Evolutionary conservation across 805 yeast species (phyloP).

Genomic region (Candida maris): DNA sequence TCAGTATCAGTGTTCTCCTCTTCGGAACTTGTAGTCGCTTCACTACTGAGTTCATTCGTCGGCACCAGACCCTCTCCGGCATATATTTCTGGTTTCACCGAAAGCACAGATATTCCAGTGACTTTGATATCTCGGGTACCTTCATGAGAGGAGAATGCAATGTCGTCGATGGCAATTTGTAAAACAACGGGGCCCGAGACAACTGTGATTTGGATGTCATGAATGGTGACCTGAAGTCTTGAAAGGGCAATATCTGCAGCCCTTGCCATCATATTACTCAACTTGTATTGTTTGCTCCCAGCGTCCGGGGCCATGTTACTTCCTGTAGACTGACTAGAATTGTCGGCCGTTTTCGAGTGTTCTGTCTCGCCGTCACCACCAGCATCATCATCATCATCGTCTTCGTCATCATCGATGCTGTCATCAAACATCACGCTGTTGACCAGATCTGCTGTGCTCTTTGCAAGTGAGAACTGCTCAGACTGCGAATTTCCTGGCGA

Average conservation of each 20-base stretch:
- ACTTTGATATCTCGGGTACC: conserved; percentile 43
- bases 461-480: conserved; percentile 51
- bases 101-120: conserved; percentile 37
- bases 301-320: conserved; percentile 1
- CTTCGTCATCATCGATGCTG: conserved; percentile 32
- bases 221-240: conserved; percentile 50
- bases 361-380: conserved; percentile 10
- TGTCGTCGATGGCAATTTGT: conserved; percentile 32
- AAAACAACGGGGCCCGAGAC: conserved; percentile 42
- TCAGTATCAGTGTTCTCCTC: conserved; percentile 26
- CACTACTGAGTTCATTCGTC: conserved; percentile 5
- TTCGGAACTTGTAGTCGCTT: conserved; percentile 16
- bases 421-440: conserved; percentile 50
- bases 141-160: conserved; percentile 37
- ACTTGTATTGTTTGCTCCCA: conserved; percentile 30
- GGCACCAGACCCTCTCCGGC: conserved; percentile 25
- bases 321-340: neutral
- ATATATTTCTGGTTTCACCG: conserved; percentile 39
- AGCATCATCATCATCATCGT: conserved; percentile 19
- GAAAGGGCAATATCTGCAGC: conserved; percentile 69
- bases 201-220: conserved; percentile 44
- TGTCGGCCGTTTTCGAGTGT: conserved; percentile 4
- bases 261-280: conserved; percentile 55
- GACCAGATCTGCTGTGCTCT: conserved; percentile 74
- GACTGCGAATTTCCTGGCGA: conserved; percentile 25